phyloP scores from a whole-genome alignment of 176 grass and related monocot species.

The Ensete ventricosum region DNA sequence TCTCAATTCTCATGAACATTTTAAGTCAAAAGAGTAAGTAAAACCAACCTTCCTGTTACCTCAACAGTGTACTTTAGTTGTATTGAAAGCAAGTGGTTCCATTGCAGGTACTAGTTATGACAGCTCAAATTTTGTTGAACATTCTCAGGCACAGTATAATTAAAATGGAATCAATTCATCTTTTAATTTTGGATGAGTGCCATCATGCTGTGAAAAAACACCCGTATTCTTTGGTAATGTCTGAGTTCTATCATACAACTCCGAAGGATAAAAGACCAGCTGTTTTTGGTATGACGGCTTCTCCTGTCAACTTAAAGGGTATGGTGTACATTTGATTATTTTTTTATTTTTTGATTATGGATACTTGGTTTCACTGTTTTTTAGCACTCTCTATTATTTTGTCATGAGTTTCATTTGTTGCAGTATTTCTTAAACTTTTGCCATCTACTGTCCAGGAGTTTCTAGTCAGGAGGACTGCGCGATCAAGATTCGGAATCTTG shows the following conservation, averaged over 20 bases:
- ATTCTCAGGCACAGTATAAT: conserved; percentile 99
- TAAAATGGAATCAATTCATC: conserved; percentile 98
- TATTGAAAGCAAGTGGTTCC: conserved; percentile 20
- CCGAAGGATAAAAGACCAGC: conserved; percentile 73
- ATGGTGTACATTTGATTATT: conserved; percentile 26
- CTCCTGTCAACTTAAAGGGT: conserved; percentile 99
- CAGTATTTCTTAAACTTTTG: conserved; percentile 17
- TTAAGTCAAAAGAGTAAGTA: not conserved
- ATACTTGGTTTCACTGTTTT: not conserved
- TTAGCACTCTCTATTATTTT: not conserved
- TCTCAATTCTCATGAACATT: not conserved
- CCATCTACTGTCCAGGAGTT: conserved; percentile 50
- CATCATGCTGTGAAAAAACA: conserved; percentile 99
- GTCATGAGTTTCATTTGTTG: conserved; percentile 13
- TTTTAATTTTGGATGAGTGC: conserved; percentile 99
- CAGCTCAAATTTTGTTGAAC: conserved; percentile 99
- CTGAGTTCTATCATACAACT: conserved; percentile 98
- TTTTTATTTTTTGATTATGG: not conserved
- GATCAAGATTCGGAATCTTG: conserved; percentile 98
- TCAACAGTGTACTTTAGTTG: conserved; percentile 22
- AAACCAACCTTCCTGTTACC: not conserved
- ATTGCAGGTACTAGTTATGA: conserved; percentile 99
- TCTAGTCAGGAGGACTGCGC: conserved; percentile 99
- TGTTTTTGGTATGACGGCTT: conserved; percentile 99
- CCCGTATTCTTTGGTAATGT: conserved; percentile 99